A percentile compares a stretch with the other conserved stretches of the same genome.
Evolutionary conservation across 768 basidiomycete species (phyloP).

Genomic region (Jaapia argillacea): DNA sequence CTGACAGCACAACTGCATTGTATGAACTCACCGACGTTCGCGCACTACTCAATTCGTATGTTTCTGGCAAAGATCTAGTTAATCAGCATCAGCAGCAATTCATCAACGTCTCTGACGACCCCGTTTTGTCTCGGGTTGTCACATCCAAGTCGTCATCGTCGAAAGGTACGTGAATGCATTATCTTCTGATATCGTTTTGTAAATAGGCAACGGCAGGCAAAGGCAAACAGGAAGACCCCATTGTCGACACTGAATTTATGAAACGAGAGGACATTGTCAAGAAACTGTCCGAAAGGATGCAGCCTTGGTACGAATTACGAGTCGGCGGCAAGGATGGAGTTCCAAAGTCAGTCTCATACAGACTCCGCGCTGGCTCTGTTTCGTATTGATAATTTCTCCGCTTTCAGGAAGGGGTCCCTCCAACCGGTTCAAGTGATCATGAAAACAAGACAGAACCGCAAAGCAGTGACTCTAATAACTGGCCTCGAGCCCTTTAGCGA

Average conservation of each 20-base stretch:
- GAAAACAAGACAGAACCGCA: slow-evolving; percentile 72
- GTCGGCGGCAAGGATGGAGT: slow-evolving; percentile 45
- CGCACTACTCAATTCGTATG: slow-evolving; percentile 49
- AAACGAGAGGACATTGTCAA: slow-evolving; percentile 55
- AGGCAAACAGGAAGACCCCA: slow-evolving; percentile 11
- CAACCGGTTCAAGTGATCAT: slow-evolving; percentile 59
- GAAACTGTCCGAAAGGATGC: slow-evolving; percentile 56
- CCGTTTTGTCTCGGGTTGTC: slow-evolving; percentile 19
- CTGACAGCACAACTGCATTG: too few species aligned
- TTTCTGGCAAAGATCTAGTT: slow-evolving; percentile 47
- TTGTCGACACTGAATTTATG: slow-evolving; percentile 34
- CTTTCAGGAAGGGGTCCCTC: slow-evolving; percentile 61
- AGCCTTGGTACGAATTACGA: slow-evolving; percentile 60
- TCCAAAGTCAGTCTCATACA: slow-evolving; percentile 38
- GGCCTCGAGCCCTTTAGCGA: slow-evolving; percentile 75
- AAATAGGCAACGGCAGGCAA: too few species aligned
- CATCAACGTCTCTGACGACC: slow-evolving; percentile 51
- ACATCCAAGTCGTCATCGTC: too few species aligned
- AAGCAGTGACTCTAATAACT: slow-evolving; percentile 64
- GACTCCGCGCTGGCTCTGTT: slow-evolving; percentile 2
- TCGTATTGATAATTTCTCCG: neutral
- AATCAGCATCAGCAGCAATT: slow-evolving; percentile 60
- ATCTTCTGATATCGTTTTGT: too few species aligned
- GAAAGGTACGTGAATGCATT: too few species aligned
- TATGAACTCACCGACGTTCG: slow-evolving; percentile 46